These are phyloP conservation scores for Hyaloscypha finlandica DNA, from an alignment of 495 filamentous ascomycete species.

Conservation along the genomic window DNA sequence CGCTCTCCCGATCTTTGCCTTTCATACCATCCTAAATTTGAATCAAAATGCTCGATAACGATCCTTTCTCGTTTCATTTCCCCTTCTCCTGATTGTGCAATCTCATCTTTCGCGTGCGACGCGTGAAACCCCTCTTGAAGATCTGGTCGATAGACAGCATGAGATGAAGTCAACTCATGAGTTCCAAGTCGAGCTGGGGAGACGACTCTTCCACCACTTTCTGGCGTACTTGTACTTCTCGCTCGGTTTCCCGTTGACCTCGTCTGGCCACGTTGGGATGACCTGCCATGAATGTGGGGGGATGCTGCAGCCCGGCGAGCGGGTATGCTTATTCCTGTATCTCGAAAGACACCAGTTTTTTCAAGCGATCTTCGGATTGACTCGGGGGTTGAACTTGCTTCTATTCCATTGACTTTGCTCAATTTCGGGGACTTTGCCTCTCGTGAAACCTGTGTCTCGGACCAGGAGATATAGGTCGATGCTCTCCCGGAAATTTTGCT, in stretches of 20 bases:
- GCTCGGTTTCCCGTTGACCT: neutral
- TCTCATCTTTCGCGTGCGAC: neutral
- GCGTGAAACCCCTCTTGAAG: neutral
- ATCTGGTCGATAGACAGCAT: neutral
- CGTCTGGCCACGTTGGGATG: neutral
- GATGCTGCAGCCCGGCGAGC: neutral
- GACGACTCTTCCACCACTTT: neutral
- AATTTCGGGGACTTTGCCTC: neutral
- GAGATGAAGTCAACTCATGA: neutral
- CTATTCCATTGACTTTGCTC: slow-evolving; percentile 1
- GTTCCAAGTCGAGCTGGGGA: neutral
- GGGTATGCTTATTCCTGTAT: slow-evolving; percentile 25
- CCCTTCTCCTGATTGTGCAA: neutral
- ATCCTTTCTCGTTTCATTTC: neutral
- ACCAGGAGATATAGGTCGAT: slow-evolving; percentile 28
- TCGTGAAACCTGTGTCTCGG: slow-evolving; percentile 22
- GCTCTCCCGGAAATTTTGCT: slow-evolving; percentile 6
- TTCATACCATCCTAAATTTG: slow-evolving; percentile 10
- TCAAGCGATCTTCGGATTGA: slow-evolving; percentile 26
- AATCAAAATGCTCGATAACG: slow-evolving; percentile 15
- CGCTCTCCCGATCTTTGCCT: neutral
- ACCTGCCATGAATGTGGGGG: neutral
- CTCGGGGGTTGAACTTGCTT: slow-evolving; percentile 25
- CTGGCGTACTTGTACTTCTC: neutral
- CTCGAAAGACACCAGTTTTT: slow-evolving; percentile 31